Evolutionary conservation across 306 rosid species (phyloP), one percentile per base, ranked within the genome.

Genomic region (Neltuma alba): DNA sequence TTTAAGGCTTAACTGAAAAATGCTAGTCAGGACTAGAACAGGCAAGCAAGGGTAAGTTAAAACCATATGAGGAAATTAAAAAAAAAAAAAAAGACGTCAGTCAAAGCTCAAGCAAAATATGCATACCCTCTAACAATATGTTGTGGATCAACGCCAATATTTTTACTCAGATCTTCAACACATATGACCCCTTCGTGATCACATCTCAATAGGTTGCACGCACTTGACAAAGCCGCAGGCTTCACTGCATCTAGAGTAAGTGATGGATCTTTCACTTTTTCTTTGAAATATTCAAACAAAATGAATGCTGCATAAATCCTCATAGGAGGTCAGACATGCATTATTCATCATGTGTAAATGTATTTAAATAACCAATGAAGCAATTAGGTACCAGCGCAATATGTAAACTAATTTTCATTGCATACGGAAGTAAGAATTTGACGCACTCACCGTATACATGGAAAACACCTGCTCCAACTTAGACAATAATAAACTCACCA

Each of bases 241-340:
- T 76, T 77, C 18, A 62, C 67, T 28, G 9, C 65, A 71, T 76
- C 85, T 30, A 86, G 79, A 33, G 47, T 38, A 75, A 70, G 75
- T 30, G 93, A 72, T 40, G 84, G 54, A 61, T 81, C 87, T 78
- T 87, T 74, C n/a, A 88, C 45, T 79, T 89, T 74, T 42, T 65
- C 76, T 79, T 85, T 91, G 80, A 89, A 75, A 78, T 81, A 76
- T 76, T 89, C 91, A 90, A 94, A 92, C 87, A 87, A 78, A 82
- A 88, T 76, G 71, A 92, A 48, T 37, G 84, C 94, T 92, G 89
- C 80, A 81, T 44, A 70, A 55, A 76, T 47, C 27, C 23, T 57
- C 20, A 30, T 28, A 58, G 14, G 62, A 45, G 16, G 60, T 79
- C 44, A 80, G 76, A 66, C 66, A 65, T 21, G 62, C 36, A 68